These are phyloP conservation scores for Ogataea allantospora DNA, from an alignment of 805 yeast species.

Conservation along the genomic window DNA sequence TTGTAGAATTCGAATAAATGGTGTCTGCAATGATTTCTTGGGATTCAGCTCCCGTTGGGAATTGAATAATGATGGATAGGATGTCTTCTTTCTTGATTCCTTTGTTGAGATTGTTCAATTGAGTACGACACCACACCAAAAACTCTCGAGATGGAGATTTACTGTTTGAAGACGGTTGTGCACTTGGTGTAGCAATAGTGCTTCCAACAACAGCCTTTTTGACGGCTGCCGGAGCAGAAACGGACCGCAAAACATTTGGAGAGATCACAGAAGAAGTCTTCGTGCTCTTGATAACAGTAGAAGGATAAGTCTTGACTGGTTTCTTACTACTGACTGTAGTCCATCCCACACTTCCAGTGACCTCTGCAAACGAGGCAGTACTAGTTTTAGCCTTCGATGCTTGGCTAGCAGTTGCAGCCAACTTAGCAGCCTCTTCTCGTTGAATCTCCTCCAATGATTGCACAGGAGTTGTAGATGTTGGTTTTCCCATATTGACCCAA, in stretches of 20 bases:
- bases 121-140: constrained; percentile 67
- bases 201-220: constrained; percentile 9
- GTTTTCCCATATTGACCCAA: constrained; percentile 36
- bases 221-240: constrained; percentile 30
- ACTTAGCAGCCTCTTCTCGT: constrained; percentile 47
- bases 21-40: constrained; percentile 89
- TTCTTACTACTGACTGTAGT: constrained; percentile 42
- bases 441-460: constrained; percentile 63
- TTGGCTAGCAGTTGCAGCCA: constrained; percentile 16
- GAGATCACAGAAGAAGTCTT: constrained; percentile 23
- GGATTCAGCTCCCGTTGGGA: constrained; percentile 75
- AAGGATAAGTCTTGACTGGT: constrained; percentile 27
- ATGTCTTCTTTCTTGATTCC: constrained; percentile 79
- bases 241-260: constrained; percentile 39
- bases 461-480: constrained; percentile 18
- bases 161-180: constrained; percentile 2
- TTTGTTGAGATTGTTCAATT: constrained; percentile 64
- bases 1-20: constrained; percentile 79
- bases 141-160: constrained; percentile 56
- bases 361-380: constrained; percentile 27
- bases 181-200: constrained; percentile 6
- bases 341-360: constrained; percentile 28
- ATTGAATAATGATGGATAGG: constrained; percentile 71
- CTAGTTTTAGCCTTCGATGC: constrained; percentile 23
- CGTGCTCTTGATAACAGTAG: constrained; percentile 14